phyloP scores from a whole-genome alignment of 2,329 filamentous ascomycete species.

The Aspergillus clavatus region DNA sequence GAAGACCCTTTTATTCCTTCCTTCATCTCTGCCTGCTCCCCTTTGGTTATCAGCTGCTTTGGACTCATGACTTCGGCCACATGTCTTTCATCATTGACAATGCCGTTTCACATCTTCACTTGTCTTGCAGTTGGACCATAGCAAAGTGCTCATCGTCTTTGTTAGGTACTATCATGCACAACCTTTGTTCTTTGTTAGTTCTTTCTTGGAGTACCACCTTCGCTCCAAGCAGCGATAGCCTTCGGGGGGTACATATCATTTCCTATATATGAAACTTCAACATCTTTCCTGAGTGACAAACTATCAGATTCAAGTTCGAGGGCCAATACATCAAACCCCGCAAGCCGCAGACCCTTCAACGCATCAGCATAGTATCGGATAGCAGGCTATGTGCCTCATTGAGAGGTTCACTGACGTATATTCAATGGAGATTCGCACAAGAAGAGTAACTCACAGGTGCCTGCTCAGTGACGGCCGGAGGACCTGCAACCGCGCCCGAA shows the following conservation, averaged over 20 bases:
- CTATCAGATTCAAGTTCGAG: not conserved
- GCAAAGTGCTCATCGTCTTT: slow-evolving; percentile 9
- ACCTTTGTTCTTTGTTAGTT: slow-evolving; percentile 9
- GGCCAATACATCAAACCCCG: not conserved
- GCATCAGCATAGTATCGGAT: slow-evolving; percentile 1
- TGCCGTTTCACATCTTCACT: slow-evolving; percentile 2
- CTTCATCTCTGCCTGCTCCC: not conserved
- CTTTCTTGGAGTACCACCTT: slow-evolving; percentile 7
- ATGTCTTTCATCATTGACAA: slow-evolving; percentile 18
- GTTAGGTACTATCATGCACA: slow-evolving; percentile 8
- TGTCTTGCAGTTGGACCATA: slow-evolving; percentile 3
- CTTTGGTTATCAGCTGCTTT: slow-evolving; percentile 23
- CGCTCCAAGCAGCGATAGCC: not conserved
- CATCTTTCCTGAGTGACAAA: not conserved
- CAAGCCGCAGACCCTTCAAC: not conserved
- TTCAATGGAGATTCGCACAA: slow-evolving; percentile 18
- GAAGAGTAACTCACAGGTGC: slow-evolving; percentile 16
- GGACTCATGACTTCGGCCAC: slow-evolving; percentile 24
- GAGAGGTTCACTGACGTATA: slow-evolving; percentile 12
- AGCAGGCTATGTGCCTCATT: slow-evolving; percentile 15
- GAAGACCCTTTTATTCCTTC: not conserved
- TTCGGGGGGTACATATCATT: not conserved
- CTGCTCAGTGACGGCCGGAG: slow-evolving; percentile 10
- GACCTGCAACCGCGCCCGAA: slow-evolving; percentile 10
- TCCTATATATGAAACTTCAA: slow-evolving; percentile 5